phyloP scores from a whole-genome alignment of 2,329 filamentous ascomycete species.

The Fusarium sp. region DNA sequence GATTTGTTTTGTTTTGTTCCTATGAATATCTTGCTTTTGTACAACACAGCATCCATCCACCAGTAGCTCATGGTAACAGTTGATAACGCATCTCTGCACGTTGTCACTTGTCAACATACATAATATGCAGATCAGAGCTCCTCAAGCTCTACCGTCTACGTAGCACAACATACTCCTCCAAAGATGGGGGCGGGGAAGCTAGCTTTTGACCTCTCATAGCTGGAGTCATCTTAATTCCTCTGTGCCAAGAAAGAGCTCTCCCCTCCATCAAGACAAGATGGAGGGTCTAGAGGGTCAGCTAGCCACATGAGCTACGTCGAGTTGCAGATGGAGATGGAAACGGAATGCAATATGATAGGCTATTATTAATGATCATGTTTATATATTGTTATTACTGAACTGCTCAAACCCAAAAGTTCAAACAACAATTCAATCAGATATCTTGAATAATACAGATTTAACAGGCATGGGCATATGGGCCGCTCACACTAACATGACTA shows the following conservation, averaged over 20 bases:
- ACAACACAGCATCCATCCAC: background rate
- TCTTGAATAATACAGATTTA: background rate
- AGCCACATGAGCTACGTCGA: background rate
- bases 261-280: conserved; percentile 1
- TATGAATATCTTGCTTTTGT: background rate
- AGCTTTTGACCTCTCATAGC: conserved; percentile 8
- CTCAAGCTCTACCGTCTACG: conserved; percentile 1
- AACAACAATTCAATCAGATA: background rate
- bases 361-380: background rate
- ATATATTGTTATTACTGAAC: background rate
- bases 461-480: background rate
- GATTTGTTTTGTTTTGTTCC: background rate
- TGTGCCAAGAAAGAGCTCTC: conserved; percentile 15
- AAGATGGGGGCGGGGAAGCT: background rate
- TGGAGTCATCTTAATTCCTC: conserved; percentile 30
- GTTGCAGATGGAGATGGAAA: background rate
- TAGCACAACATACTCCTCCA: conserved; percentile 5
- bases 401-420: background rate
- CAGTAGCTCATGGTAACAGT: background rate
- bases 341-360: background rate
- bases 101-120: background rate
- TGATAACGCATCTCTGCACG: background rate
- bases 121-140: conserved; percentile 18
- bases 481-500: background rate
- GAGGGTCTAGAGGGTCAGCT: conserved; percentile 8